A percentile compares a stretch with the other conserved stretches of the same genome.
These are phyloP conservation scores for Alternaria novae-zelandiae DNA, from an alignment of 2,329 filamentous ascomycete species.

Conservation along the genomic window DNA sequence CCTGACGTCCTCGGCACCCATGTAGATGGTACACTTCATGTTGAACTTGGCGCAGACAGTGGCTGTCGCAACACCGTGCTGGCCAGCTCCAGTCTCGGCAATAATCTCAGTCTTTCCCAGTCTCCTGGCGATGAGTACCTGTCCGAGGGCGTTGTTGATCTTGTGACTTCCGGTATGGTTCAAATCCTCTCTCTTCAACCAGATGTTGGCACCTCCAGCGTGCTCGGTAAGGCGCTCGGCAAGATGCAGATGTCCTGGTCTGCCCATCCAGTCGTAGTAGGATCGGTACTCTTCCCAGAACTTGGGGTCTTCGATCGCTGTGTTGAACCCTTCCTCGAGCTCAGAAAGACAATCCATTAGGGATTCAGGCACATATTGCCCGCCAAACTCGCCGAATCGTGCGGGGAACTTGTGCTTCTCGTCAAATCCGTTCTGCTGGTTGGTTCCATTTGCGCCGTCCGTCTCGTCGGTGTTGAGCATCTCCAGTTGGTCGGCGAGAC, in stretches of 20 bases:
- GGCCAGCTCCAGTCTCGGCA: slow-evolving; percentile 94
- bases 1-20: slow-evolving; percentile 97
- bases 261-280: slow-evolving; percentile 97
- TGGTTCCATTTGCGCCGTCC: slow-evolving; percentile 15
- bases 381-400: slow-evolving; percentile 93
- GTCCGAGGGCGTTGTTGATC: slow-evolving; percentile 98
- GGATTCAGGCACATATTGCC: slow-evolving; percentile 96
- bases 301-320: slow-evolving; percentile 81
- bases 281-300: slow-evolving; percentile 98
- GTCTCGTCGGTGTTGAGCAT: slow-evolving; percentile 71
- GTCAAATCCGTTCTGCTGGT: slow-evolving; percentile 37
- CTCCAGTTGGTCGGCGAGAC: slow-evolving; percentile 82
- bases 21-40: slow-evolving; percentile 97
- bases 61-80: slow-evolving; percentile 96
- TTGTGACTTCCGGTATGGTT: slow-evolving; percentile 99
- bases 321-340: slow-evolving; percentile 88
- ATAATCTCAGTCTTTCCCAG: slow-evolving; percentile 97
- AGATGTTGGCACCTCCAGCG: slow-evolving; percentile 93
- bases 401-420: slow-evolving; percentile 69
- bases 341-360: slow-evolving; percentile 96
- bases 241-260: slow-evolving; percentile 88
- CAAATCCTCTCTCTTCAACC: slow-evolving; percentile 95
- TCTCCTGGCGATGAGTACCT: slow-evolving; percentile 83
- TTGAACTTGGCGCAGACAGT: slow-evolving; percentile 98
- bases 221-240: slow-evolving; percentile 87